These are phyloP conservation scores for Protea cynaroides DNA, from an alignment of 164 flowering plant species.

Conservation along the genomic window DNA sequence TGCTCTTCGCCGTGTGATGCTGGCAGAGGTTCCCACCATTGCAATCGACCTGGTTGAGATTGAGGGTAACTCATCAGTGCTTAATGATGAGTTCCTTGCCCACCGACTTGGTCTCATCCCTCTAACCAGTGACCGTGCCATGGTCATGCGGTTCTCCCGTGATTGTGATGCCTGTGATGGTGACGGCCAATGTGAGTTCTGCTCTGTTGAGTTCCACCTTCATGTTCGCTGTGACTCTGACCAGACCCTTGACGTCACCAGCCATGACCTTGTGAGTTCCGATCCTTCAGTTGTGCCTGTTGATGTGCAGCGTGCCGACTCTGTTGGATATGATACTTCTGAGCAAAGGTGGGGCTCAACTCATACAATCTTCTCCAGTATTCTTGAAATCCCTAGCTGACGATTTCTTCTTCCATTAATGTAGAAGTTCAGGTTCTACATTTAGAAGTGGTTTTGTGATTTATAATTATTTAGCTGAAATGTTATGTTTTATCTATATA, in stretches of 20 bases:
- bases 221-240: constrained; percentile 57
- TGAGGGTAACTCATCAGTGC: constrained; percentile 91
- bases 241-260: constrained; percentile 81
- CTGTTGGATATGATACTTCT: constrained; percentile 32
- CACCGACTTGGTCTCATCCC: constrained; percentile 98
- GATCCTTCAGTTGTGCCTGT: constrained; percentile 76
- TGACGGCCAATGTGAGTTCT: constrained; percentile 93
- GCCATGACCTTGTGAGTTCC: constrained; percentile 61
- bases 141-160: constrained; percentile 87
- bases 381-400: background rate
- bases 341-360: constrained; percentile 41
- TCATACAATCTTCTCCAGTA: background rate
- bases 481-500: no score
- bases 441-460: no score
- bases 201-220: constrained; percentile 91
- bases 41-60: constrained; percentile 96
- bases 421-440: no score
- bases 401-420: background rate
- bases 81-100: constrained; percentile 94
- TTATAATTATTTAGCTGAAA: no score
- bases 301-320: constrained; percentile 36
- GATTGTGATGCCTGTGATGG: constrained; percentile 97
- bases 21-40: constrained; percentile 91
- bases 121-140: constrained; percentile 72
- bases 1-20: constrained; percentile 93